Percentiles rank a stretch among this genome's conserved stretches.
Evolutionary conservation across 805 yeast species (phyloP).

Genomic region (Ogataea pilisensis): DNA sequence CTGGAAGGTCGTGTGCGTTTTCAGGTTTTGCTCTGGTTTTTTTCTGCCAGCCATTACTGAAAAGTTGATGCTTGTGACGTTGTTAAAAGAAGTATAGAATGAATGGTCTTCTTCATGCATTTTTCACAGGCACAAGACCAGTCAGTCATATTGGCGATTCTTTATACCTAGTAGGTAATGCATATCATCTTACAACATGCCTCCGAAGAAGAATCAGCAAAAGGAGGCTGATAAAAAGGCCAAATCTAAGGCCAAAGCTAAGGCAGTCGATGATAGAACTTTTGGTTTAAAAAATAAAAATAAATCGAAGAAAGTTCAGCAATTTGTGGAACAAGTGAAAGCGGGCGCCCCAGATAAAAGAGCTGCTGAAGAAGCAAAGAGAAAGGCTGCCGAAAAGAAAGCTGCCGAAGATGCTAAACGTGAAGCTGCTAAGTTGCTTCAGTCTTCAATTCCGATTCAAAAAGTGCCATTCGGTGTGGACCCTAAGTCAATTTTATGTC

Average conservation of each 20-base stretch:
- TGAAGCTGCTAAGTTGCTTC: slow-evolving; percentile 79
- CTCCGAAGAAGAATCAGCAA: slow-evolving; percentile 67
- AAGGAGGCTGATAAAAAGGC: slow-evolving; percentile 60
- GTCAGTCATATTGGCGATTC: not conserved
- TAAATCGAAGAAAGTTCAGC: slow-evolving; percentile 87
- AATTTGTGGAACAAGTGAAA: slow-evolving; percentile 63
- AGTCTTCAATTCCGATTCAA: slow-evolving; percentile 61
- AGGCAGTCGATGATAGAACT: slow-evolving; percentile 77
- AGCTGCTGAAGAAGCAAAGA: slow-evolving; percentile 50
- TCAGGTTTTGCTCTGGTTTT: not conserved
- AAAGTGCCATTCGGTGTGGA: slow-evolving; percentile 96
- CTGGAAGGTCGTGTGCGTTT: not conserved
- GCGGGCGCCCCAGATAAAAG: slow-evolving; percentile 50
- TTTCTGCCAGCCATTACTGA: no score
- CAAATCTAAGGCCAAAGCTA: slow-evolving; percentile 53
- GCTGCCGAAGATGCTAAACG: slow-evolving; percentile 86
- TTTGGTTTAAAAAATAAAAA: slow-evolving; percentile 96
- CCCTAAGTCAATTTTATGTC: slow-evolving; percentile 91
- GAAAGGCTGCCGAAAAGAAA: slow-evolving; percentile 81
- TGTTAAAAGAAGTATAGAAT: not conserved
- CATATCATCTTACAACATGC: slow-evolving; percentile 41
- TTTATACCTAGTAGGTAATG: not conserved
- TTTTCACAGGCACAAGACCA: no score
- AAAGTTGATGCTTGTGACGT: not conserved
- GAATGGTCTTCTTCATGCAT: no score